These are phyloP conservation scores for Lecanicillium sp. DNA, from an alignment of 2,329 filamentous ascomycete genomes.

Conservation along the genomic window DNA sequence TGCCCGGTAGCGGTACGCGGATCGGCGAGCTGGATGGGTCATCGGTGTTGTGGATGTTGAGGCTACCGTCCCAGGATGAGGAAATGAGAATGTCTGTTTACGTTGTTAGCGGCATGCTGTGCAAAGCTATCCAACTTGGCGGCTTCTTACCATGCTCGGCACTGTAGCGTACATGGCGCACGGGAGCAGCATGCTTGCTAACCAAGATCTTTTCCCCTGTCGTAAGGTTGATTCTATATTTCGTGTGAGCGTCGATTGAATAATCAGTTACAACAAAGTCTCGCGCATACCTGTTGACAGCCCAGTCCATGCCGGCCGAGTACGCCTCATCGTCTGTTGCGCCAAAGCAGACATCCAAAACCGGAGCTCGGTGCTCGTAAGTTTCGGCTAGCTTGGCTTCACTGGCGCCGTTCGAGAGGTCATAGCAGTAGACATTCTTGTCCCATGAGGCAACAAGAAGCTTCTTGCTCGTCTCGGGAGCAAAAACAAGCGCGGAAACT, in stretches of 20 bases:
- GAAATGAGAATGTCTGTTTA: slow-evolving; percentile 67
- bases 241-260: neutral
- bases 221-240: slow-evolving; percentile 54
- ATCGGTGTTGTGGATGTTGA: slow-evolving; percentile 71
- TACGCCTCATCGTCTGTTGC: slow-evolving; percentile 76
- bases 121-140: neutral
- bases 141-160: slow-evolving; percentile 53
- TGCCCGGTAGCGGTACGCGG: slow-evolving; percentile 66
- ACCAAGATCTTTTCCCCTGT: slow-evolving; percentile 67
- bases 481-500: slow-evolving; percentile 81
- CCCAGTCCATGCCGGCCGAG: slow-evolving; percentile 78
- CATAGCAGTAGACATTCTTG: slow-evolving; percentile 83
- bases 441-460: slow-evolving; percentile 96
- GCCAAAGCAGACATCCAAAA: slow-evolving; percentile 89
- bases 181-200: slow-evolving; percentile 71
- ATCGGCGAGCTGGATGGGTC: slow-evolving; percentile 47
- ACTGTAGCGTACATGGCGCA: slow-evolving; percentile 79
- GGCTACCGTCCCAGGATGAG: slow-evolving; percentile 85
- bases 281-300: slow-evolving; percentile 59
- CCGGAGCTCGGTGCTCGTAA: slow-evolving; percentile 74
- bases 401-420: slow-evolving; percentile 53
- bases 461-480: slow-evolving; percentile 63
- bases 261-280: no score
- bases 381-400: slow-evolving; percentile 54
- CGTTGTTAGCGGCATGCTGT: neutral